Conservation (phyloP, 148 eudicot genomes). For the Rhododendron simsii region DNA sequence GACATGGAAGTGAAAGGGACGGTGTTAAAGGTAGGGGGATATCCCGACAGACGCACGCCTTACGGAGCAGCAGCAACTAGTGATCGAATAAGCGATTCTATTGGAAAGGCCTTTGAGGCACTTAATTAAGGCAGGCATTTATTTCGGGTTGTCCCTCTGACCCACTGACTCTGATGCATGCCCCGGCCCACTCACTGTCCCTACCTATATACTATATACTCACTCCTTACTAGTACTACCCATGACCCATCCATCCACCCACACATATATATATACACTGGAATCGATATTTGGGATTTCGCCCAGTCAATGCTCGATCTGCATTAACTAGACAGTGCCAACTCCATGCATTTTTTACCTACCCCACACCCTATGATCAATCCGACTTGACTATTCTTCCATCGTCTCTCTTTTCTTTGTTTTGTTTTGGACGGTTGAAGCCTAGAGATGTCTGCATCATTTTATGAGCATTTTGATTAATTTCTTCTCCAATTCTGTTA, state of each 20-base stretch:
- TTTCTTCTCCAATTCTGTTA: too few species aligned
- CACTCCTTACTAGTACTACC: background rate
- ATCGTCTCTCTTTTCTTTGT: background rate
- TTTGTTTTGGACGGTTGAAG: too few species aligned
- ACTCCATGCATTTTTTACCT: background rate
- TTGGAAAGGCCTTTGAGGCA: background rate
- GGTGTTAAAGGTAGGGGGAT: background rate
- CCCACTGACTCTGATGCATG: background rate
- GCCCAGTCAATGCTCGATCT: background rate
- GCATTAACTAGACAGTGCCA: background rate
- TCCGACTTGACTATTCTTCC: background rate
- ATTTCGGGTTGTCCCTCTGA: slow-evolving; percentile 3
- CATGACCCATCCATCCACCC: background rate
- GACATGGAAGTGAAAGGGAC: background rate
- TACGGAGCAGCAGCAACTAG: background rate
- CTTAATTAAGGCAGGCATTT: background rate
- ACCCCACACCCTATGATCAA: background rate
- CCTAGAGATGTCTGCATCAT: too few species aligned
- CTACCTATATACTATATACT: background rate
- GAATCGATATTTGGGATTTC: background rate
- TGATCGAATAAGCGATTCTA: too few species aligned
- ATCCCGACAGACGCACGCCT: background rate
- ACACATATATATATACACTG: background rate
- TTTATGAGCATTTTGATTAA: too few species aligned
- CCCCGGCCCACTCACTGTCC: background rate